These are phyloP conservation scores for Torulaspora globosa DNA, from an alignment of 1,139 yeast genomes.

Conservation along the genomic window DNA sequence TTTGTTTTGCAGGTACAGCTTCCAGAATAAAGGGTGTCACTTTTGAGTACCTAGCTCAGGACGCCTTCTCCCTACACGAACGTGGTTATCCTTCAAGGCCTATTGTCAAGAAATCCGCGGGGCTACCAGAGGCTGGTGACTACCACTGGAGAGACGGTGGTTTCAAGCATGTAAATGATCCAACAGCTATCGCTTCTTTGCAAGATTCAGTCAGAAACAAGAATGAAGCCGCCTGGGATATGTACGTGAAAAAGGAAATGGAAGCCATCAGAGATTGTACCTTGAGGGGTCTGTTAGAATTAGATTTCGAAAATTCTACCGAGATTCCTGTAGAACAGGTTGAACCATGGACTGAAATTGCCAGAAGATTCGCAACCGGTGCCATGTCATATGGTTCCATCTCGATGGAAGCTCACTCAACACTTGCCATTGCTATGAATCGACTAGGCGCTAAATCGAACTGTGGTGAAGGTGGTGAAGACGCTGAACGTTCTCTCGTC, in stretches of 20 bases:
- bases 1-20: slow-evolving; percentile 96
- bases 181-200: slow-evolving; percentile 88
- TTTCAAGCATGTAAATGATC: slow-evolving; percentile 90
- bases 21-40: slow-evolving; percentile 95
- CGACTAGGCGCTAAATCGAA: slow-evolving; percentile 95
- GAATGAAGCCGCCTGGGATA: slow-evolving; percentile 87
- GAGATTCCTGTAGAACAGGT: slow-evolving; percentile 95
- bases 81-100: slow-evolving; percentile 81
- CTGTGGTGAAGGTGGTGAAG: slow-evolving; percentile 99
- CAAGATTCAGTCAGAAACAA: slow-evolving; percentile 97
- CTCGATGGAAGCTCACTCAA: slow-evolving; percentile 97
- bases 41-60: slow-evolving; percentile 93
- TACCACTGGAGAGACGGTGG: slow-evolving; percentile 99
- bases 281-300: slow-evolving; percentile 86
- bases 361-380: slow-evolving; percentile 94
- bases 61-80: slow-evolving; percentile 89
- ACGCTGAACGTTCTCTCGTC: slow-evolving; percentile 80
- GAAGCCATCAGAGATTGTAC: slow-evolving; percentile 93
- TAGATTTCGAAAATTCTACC: slow-evolving; percentile 66
- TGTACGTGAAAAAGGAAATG: slow-evolving; percentile 82
- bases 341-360: slow-evolving; percentile 99
- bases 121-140: slow-evolving; percentile 93
- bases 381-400: slow-evolving; percentile 99
- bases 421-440: slow-evolving; percentile 97
- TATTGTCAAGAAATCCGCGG: slow-evolving; percentile 60